Conservation (phyloP, 2,329 filamentous ascomycete species). For the Exophiala spinifera region DNA sequence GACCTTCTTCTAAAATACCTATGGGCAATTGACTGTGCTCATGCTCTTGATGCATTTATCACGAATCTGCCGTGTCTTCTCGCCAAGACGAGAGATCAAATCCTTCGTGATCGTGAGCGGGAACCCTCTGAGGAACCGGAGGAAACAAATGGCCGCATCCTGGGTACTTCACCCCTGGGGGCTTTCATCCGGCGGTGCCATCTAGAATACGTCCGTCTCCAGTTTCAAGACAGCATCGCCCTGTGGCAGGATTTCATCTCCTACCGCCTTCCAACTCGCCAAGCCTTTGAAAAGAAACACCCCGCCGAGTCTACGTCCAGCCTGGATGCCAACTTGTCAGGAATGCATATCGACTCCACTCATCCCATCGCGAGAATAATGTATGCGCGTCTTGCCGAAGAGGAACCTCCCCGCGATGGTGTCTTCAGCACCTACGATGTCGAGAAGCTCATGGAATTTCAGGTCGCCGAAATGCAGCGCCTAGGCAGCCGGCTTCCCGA, state of each 20-base stretch:
- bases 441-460: constrained; percentile 78
- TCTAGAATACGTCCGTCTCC: constrained; percentile 75
- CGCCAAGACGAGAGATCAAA: constrained; percentile 60
- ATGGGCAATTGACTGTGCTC: constrained; percentile 79
- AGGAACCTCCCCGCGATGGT: constrained; percentile 25
- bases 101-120: constrained; percentile 54
- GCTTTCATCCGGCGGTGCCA: constrained; percentile 72
- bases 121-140: constrained; percentile 31
- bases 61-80: constrained; percentile 57
- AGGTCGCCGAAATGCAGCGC: constrained; percentile 83
- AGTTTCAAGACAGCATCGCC: constrained; percentile 72
- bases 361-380: constrained; percentile 50
- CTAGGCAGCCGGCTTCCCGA: constrained; percentile 74
- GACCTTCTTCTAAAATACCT: constrained; percentile 77
- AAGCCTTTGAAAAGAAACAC: constrained; percentile 56
- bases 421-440: constrained; percentile 70
- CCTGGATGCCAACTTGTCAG: constrained; percentile 61
- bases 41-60: constrained; percentile 77
- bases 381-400: constrained; percentile 47
- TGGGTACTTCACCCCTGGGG: constrained; percentile 74
- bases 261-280: constrained; percentile 73
- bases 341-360: constrained; percentile 54
- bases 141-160: constrained; percentile 50
- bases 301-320: constrained; percentile 46
- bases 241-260: constrained; percentile 80